Base-by-base conservation (phyloP, 2,329 filamentous ascomycete species). In the Ophiostoma sp. region DNA sequence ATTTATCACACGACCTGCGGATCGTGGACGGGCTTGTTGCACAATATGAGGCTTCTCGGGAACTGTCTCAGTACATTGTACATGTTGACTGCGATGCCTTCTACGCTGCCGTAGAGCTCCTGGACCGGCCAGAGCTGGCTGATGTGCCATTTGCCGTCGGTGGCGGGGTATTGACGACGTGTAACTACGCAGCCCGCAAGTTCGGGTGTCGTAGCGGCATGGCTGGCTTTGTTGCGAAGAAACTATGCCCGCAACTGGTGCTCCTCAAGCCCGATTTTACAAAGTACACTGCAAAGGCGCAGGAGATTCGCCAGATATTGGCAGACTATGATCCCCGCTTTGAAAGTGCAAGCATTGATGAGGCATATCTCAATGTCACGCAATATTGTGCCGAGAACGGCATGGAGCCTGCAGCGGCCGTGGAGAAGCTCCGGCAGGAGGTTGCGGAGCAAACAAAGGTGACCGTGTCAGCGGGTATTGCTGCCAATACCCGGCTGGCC, bases 11-110 rank as follows among this genome's bases (percentile, higher is more conserved):
- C 44, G 90, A 97, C 70, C 78, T 89, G 42, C 88, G 90, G 62
- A 87, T 87, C 69, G 93, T 92, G 27, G 93, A 98, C 76, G 88
- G 91, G 70, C 87, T 92, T 70, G 88, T 98, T 67, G 83, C 87
- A 0, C 87, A 94, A 73, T 84, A 97, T 27, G 95, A 99, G 75
- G 76, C 87, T 7, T 83, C 84, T 1, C 85, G 95, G 64, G 93
- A 98, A 75, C 81, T 99, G 47, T 89, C 88, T 0, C 95, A 98
- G 76, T 82, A 87, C 69, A 86, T 98, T 38, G 89, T 98, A 0
- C 95, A 99, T 76, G 85, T 98, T 64, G 95, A 99, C 77, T 98
- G 95, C 78, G 95, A 99, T 80, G 95, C 95, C 16, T 99, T 99
- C 78, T 99, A 95, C 75, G 95, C 95, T 0, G 92, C 95, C 0